Percentiles rank a stretch among this genome's conserved stretches.
Evolutionary conservation across 2,329 filamentous ascomycete genomes (phyloP).

Genomic region (Penicillium sp.): DNA sequence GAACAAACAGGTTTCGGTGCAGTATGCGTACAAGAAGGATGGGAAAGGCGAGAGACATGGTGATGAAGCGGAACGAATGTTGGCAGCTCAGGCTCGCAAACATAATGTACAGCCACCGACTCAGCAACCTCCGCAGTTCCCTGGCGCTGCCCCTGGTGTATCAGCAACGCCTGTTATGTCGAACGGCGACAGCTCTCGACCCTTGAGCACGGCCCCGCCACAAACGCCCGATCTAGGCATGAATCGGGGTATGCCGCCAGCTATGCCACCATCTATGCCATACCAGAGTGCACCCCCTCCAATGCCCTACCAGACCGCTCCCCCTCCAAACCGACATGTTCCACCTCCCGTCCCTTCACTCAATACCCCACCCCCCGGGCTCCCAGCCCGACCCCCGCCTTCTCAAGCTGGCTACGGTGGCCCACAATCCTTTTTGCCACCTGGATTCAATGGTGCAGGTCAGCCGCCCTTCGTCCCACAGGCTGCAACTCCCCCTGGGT

Average conservation of each 20-base stretch:
- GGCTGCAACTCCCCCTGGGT: constrained; percentile 47
- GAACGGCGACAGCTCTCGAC: constrained; percentile 40
- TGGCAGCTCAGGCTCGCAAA: constrained; percentile 88
- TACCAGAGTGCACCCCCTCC: constrained; percentile 46
- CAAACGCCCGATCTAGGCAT: constrained; percentile 32
- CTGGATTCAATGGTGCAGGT: constrained; percentile 37
- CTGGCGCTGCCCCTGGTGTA: constrained; percentile 44
- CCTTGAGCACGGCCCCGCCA: constrained; percentile 30
- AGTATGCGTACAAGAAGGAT: constrained; percentile 99
- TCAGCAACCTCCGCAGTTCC: constrained; percentile 69
- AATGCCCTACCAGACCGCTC: constrained; percentile 43
- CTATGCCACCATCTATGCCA: constrained; percentile 35
- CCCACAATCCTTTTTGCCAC: constrained; percentile 45
- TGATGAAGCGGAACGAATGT: constrained; percentile 85
- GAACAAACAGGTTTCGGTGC: constrained; percentile 93
- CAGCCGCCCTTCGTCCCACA: constrained; percentile 34
- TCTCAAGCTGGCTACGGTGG: constrained; percentile 67
- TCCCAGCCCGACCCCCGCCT: constrained; percentile 69
- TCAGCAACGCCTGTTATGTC: constrained; percentile 46
- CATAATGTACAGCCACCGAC: constrained; percentile 85
- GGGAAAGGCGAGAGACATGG: constrained; percentile 95
- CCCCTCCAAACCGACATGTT: constrained; percentile 52
- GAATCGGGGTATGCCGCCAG: constrained; percentile 42
- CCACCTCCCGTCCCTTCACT: constrained; percentile 53
- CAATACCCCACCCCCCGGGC: constrained; percentile 49